These are phyloP conservation scores for Neoboletus brunneissimus DNA, from an alignment of 768 basidiomycete species.

Conservation along the genomic window DNA sequence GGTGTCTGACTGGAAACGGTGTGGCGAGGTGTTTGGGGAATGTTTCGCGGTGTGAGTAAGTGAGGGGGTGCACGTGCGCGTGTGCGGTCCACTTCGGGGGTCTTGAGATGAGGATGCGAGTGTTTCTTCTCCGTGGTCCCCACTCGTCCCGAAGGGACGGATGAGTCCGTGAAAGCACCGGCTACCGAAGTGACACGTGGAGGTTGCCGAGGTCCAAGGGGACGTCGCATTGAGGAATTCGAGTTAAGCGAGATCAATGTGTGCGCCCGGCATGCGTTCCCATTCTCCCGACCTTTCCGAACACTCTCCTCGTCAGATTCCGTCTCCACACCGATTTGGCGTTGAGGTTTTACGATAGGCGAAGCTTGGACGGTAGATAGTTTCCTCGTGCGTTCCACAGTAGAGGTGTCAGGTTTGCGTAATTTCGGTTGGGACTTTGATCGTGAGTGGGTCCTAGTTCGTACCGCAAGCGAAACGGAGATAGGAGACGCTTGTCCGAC, in stretches of 20 bases:
- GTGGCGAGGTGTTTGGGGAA: slow-evolving; percentile 7
- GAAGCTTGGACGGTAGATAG: slow-evolving; percentile 33
- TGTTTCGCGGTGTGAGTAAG: neutral
- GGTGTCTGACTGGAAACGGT: slow-evolving; percentile 25
- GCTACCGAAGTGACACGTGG: slow-evolving; percentile 7
- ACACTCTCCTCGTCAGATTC: neutral
- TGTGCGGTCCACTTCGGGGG: slow-evolving; percentile 14
- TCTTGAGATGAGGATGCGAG: neutral
- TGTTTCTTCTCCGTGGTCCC: slow-evolving; percentile 7
- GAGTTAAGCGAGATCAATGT: slow-evolving; percentile 18
- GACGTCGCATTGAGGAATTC: slow-evolving; percentile 24
- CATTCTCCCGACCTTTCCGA: neutral
- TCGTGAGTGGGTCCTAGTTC: slow-evolving; percentile 21
- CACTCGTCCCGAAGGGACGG: neutral
- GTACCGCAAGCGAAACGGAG: neutral
- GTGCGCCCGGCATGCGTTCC: slow-evolving; percentile 3
- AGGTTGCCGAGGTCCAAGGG: slow-evolving; percentile 21
- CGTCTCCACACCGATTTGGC: slow-evolving; percentile 10
- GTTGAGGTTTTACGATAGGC: slow-evolving; percentile 18
- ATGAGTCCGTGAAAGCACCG: neutral
- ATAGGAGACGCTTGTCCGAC: neutral
- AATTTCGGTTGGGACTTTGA: slow-evolving; percentile 39
- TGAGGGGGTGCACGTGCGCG: neutral
- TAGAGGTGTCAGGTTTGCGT: slow-evolving; percentile 3
- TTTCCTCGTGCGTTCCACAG: slow-evolving; percentile 18